Evolutionary conservation across 495 filamentous ascomycete species (phyloP), one percentile per base, ranked within the genome.

Genomic region (Terfezia boudieri): DNA sequence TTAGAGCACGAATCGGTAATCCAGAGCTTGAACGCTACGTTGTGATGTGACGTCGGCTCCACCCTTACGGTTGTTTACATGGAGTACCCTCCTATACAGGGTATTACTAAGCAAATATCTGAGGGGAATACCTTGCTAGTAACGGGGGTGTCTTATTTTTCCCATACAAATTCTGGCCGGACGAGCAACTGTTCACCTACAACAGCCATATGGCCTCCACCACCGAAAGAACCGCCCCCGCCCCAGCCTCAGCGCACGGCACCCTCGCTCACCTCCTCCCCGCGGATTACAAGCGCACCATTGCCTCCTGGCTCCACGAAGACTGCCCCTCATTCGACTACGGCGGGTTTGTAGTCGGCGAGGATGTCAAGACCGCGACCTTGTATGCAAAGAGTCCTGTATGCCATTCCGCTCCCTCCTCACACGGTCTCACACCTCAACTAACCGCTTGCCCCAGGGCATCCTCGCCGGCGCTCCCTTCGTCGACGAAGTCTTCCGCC

Each of bases 301-400:
- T 98, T 53, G 73, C 82, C 2, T 66, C 75, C 54, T 98, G 92
- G 92, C 80, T 94, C 6, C 81, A 84, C 56, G 90, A 98, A 69
- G 90, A 98, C 70, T 89, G 86, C 22, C 90, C 90, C 2, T 87
- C 84, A 36, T 88, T 92, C 66, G 90, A 98, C 70, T 94, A 94
- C 65, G 92, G 87, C 59, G 90, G 90, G 43, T 98, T 93, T 63
- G 90, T 98, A 9, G 90, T 98, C 11, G 90, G 90, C 50, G 79
- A 88, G 55, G 72, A 75, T 16, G 71, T 73, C 7, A 79, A 81
- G 43, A 83, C 83, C 57, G 92, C 90, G 2, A 83, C 79, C 10
- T 71, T 98, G 38, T 77, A 88, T 62, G 86, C 84, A n/a, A 98
- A 96, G 71, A 84, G 80, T 55, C 66, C 76, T 49, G 77, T 79